Percentiles rank a stretch among this genome's conserved stretches.
Evolutionary conservation across 2,329 filamentous ascomycete genomes (phyloP).

Genomic region (Sclerotinia nivalis): DNA sequence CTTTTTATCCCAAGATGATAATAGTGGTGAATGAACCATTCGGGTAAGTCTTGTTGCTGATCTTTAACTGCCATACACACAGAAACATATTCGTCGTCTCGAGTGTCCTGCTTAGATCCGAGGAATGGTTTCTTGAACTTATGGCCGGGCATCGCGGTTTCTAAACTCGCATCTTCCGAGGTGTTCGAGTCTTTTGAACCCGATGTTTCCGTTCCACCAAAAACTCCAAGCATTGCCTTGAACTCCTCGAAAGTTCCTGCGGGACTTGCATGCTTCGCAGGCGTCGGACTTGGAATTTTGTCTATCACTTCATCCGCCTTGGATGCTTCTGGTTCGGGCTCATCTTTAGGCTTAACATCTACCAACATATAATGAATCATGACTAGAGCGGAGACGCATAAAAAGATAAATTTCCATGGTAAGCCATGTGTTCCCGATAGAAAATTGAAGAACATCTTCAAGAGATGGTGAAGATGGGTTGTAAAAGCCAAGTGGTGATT

Average conservation of each 20-base stretch:
- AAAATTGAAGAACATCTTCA: slow-evolving; percentile 16
- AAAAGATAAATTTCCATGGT: slow-evolving; percentile 23
- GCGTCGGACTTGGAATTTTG: not conserved
- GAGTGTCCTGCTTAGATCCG: slow-evolving; percentile 18
- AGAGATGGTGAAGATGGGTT: not conserved
- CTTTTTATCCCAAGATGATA: slow-evolving; percentile 34
- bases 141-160: not conserved
- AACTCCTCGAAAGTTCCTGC: slow-evolving; percentile 25
- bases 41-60: slow-evolving; percentile 33
- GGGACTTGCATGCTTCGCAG: not conserved
- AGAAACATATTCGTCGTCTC: slow-evolving; percentile 33
- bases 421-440: slow-evolving; percentile 8
- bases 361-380: slow-evolving; percentile 22
- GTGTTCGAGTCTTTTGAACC: not conserved
- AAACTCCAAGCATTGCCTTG: slow-evolving; percentile 19
- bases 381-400: slow-evolving; percentile 6
- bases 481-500: not conserved
- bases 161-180: not conserved
- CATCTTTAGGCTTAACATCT: not conserved
- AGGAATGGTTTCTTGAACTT: slow-evolving; percentile 11
- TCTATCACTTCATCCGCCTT: not conserved
- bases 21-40: slow-evolving; percentile 38
- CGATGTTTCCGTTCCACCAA: not conserved
- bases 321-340: not conserved
- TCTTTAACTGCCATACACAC: slow-evolving; percentile 37